Conservation (phyloP, 495 filamentous ascomycete species). For the Apiosordaria backusii region DNA sequence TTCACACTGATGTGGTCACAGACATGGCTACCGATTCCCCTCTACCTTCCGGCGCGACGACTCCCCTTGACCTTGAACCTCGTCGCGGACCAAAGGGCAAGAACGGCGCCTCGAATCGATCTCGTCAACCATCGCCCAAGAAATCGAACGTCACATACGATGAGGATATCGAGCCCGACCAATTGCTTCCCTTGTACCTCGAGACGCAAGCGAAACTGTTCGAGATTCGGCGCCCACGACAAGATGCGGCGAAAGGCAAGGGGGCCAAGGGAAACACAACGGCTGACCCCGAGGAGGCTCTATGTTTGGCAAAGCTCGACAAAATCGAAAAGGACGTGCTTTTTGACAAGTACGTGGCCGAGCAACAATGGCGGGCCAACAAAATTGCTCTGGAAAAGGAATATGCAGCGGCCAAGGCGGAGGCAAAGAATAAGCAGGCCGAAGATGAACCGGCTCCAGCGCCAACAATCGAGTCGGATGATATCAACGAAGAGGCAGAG, state of each 20-base stretch:
- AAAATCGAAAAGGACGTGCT: constrained; percentile 79
- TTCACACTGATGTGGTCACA: constrained; percentile 34
- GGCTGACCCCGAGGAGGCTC: constrained; percentile 49
- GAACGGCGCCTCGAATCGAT: constrained; percentile 28
- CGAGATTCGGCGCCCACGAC: constrained; percentile 60
- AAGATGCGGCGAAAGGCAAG: constrained; percentile 46
- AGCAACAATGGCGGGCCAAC: constrained; percentile 66
- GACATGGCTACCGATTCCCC: constrained; percentile 41
- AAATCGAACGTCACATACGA: constrained; percentile 44
- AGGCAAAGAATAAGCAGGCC: constrained; percentile 36
- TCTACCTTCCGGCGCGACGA: constrained; percentile 44
- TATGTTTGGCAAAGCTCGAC: constrained; percentile 65
- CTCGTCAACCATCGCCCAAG: constrained; percentile 28
- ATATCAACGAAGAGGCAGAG: constrained; percentile 48
- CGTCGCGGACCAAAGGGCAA: constrained; percentile 30
- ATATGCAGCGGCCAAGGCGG: constrained; percentile 39
- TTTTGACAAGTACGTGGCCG: constrained; percentile 75
- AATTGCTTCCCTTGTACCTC: constrained; percentile 71
- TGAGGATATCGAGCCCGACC: constrained; percentile 64
- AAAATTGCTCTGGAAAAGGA: constrained; percentile 63
- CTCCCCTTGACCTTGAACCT: constrained; percentile 40
- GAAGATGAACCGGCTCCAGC: constrained; percentile 15
- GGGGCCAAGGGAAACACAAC: constrained; percentile 23
- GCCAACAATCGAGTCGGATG: constrained; percentile 39
- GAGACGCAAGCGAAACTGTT: constrained; percentile 69